phyloP scores from a whole-genome alignment of 1,284 basidiomycete species.

The Pseudozyma tsukubaensis region DNA sequence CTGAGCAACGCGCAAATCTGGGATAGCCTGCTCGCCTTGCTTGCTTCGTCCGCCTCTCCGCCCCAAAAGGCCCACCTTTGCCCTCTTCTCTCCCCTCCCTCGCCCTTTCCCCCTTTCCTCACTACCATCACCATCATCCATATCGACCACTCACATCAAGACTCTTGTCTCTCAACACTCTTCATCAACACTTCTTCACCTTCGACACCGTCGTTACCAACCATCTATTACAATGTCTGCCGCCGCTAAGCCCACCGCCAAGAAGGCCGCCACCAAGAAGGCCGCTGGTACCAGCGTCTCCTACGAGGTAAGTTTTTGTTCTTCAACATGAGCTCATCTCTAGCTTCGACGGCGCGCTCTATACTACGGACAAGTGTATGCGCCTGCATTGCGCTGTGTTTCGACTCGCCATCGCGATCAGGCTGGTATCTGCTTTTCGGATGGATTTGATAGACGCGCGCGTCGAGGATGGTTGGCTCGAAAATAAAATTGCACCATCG shows the following conservation, averaged over 20 bases:
- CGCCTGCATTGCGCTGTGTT: neutral
- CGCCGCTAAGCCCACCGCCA: slow-evolving; percentile 54
- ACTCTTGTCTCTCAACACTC: slow-evolving; percentile 13
- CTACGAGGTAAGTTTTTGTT: slow-evolving; percentile 52
- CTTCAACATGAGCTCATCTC: neutral
- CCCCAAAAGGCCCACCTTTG: slow-evolving; percentile 19
- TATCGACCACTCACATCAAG: slow-evolving; percentile 18
- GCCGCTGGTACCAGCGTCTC: slow-evolving; percentile 46
- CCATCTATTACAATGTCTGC: slow-evolving; percentile 46
- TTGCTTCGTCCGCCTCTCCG: neutral
- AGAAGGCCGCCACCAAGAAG: slow-evolving; percentile 62
- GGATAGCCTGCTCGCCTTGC: slow-evolving; percentile 8
- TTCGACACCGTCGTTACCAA: slow-evolving; percentile 38
- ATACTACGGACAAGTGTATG: slow-evolving; percentile 14
- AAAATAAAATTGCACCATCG: slow-evolving; percentile 20
- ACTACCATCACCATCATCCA: slow-evolving; percentile 41
- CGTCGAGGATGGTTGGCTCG: slow-evolving; percentile 5
- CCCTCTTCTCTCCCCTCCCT: slow-evolving; percentile 11
- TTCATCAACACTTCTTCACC: slow-evolving; percentile 23
- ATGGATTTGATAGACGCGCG: slow-evolving; percentile 35
- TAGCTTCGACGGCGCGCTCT: neutral
- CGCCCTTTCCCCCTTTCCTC: slow-evolving; percentile 30
- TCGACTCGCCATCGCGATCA: slow-evolving; percentile 12
- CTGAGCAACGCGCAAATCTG: slow-evolving; percentile 9
- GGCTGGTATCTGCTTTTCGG: slow-evolving; percentile 15